phyloP scores from a whole-genome alignment of 192 early-diverging fungal genomes.

The Podila epigama region DNA sequence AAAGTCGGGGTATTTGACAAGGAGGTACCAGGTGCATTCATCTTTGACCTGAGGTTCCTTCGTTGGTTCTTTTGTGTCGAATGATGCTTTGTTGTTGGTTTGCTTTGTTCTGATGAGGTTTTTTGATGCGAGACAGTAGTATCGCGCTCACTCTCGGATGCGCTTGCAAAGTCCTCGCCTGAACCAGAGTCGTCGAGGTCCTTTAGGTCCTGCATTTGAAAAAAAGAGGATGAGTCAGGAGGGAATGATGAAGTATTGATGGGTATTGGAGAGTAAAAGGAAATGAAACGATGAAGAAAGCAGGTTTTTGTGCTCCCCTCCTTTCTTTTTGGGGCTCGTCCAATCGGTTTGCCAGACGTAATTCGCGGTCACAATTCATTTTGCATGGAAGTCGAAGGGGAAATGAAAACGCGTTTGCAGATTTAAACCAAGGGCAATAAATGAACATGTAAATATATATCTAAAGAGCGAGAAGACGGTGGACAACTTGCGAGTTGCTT shows the following conservation, averaged over 20 bases:
- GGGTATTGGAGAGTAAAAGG: neutral
- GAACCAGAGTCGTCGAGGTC: neutral
- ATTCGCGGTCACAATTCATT: too few species aligned
- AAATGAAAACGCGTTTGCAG: too few species aligned
- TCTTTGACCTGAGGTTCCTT: neutral
- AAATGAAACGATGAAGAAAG: neutral
- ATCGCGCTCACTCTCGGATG: conserved; percentile 33
- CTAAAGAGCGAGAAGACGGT: neutral
- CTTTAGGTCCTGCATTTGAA: neutral
- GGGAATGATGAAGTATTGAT: too few species aligned
- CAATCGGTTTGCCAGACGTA: too few species aligned
- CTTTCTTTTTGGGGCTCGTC: neutral
- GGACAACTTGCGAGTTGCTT: neutral
- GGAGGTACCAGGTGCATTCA: neutral
- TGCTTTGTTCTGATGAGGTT: neutral
- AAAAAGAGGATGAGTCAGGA: too few species aligned
- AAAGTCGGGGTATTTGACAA: neutral
- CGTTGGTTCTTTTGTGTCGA: neutral
- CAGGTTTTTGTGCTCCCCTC: neutral
- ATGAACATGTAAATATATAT: too few species aligned
- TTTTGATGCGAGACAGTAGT: neutral
- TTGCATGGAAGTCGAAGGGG: too few species aligned
- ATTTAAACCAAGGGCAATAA: too few species aligned
- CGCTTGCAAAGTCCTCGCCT: conserved; percentile 35
- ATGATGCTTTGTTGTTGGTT: neutral